These are phyloP conservation scores for Emericellopsis atlantica DNA, from an alignment of 2,329 filamentous ascomycete genomes.

Conservation along the genomic window DNA sequence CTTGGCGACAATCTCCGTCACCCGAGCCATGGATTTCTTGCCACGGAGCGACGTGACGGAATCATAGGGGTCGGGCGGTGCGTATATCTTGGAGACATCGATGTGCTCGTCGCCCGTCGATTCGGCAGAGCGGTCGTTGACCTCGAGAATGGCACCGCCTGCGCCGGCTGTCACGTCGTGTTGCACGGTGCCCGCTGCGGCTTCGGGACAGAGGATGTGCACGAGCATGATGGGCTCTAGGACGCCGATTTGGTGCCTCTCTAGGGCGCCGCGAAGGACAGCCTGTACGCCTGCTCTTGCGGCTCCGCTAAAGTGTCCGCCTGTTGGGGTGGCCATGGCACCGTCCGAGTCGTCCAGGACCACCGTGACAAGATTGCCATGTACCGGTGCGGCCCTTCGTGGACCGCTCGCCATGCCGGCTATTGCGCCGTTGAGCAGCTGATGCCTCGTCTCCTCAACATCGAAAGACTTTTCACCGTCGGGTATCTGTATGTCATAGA, in stretches of 20 bases:
- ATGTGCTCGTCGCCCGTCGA: conserved; percentile 32
- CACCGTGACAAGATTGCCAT: conserved; percentile 60
- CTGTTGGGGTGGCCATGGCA: conserved; percentile 41
- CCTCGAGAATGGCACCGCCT: conserved; percentile 60
- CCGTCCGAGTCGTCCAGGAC: conserved; percentile 53
- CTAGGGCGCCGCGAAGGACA: conserved; percentile 51
- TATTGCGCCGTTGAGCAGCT: conserved; percentile 66
- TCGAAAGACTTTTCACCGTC: conserved; percentile 32
- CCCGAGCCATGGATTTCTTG: conserved; percentile 33
- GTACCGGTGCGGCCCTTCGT: conserved; percentile 65
- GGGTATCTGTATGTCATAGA: conserved; percentile 40
- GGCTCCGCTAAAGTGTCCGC: conserved; percentile 55
- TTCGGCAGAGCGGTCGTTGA: conserved; percentile 40
- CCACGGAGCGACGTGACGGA: conserved; percentile 42
- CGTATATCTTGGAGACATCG: conserved; percentile 66
- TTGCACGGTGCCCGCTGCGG: conserved; percentile 66
- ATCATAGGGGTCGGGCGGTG: conserved; percentile 73
- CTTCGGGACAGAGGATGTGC: conserved; percentile 75
- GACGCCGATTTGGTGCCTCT: conserved; percentile 44
- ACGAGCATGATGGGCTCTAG: conserved; percentile 93
- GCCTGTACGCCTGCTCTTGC: conserved; percentile 50
- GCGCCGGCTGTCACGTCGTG: conserved; percentile 67
- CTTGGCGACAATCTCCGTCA: conserved; percentile 62
- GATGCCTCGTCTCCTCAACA: conserved; percentile 34
- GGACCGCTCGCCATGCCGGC: conserved; percentile 81